Base-by-base conservation (phyloP, 2,329 filamentous ascomycete genomes). In the Fusarium sp. region DNA sequence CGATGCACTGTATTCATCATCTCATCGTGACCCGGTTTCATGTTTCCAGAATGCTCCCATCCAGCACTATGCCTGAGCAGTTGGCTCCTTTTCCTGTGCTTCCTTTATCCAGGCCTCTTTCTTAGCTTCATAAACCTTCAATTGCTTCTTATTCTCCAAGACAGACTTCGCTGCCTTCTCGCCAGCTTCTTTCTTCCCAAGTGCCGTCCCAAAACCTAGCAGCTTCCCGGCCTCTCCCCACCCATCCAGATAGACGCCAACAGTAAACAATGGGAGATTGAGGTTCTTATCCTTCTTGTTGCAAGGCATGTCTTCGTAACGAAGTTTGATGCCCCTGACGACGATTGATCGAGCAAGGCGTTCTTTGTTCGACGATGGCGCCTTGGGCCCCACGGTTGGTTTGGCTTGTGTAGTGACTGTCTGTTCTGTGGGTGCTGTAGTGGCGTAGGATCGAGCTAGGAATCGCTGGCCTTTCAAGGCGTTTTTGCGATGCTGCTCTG, bases 151-250 rank as follows among this genome's bases (percentile, higher is more conserved):
- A 78, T 94, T 91, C 47, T 87, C 84, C 79, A 95, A 77, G 1
- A 91, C 92, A 74, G 85, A 84, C 47, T 84, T 82, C 2, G 93
- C 93, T 3, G 93, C 93, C 73, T 88, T 90, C 20, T 88, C 84
- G 0, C 91, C 91, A 3, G 93, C 93, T 64, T 94, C 91, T 64
- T 88, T 90, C 82, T 94, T 94, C 62, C 87, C 90, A 71, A 90
- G 82, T 3, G 88, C 93, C 38, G 87, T 88, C 1, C 92, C 93
- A 49, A 85, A 85, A 0, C 90, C 93, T 11, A 95, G 81, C 64
- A 88, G 83, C 79, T 90, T 88, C 55, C 88, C 84, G 38, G 85
- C 87, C 80, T 92, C 90, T 9, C 92, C 93, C 86, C 91, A 93
- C 0, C 92, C 93, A 26, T 90, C 88, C 35, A 94, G 83, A 75